Conservation (phyloP, 108 stramenopile genomes). For the Seminavis robusta region DNA sequence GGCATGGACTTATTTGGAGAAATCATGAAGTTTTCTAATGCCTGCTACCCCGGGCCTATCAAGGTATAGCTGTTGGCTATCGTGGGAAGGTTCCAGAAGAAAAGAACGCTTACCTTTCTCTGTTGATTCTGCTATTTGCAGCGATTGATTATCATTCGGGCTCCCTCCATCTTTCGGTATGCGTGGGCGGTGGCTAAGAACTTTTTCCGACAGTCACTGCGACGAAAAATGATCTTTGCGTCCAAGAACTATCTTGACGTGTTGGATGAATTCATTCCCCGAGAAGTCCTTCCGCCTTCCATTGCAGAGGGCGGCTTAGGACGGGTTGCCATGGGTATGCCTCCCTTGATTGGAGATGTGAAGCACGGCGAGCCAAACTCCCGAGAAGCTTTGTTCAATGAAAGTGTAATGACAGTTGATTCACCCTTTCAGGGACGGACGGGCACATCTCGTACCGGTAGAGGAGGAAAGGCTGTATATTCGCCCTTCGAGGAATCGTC, state of each 20-base stretch:
- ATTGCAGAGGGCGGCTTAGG: conserved; percentile 7
- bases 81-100: too few relatives aligned
- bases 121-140: too few relatives aligned
- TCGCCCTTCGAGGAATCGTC: too few relatives aligned
- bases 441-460: too few relatives aligned
- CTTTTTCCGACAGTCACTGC: conserved; percentile 4
- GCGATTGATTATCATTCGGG: conserved; percentile 2
- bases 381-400: too few relatives aligned
- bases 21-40: conserved; percentile 13
- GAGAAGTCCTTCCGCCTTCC: neutral
- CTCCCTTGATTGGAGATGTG: too few relatives aligned
- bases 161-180: conserved; percentile 12
- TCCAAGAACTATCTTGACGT: conserved; percentile 2
- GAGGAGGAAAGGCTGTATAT: too few relatives aligned
- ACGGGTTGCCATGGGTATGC: conserved; percentile 1
- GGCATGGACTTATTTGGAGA: neutral
- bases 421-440: too few relatives aligned
- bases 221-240: conserved; percentile 13
- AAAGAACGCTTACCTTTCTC: too few relatives aligned
- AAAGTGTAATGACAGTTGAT: too few relatives aligned
- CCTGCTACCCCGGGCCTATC: conserved; percentile 11
- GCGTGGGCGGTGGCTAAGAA: conserved; percentile 9
- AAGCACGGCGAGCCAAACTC: too few relatives aligned
- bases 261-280: conserved; percentile 5
- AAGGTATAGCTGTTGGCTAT: too few relatives aligned